Percentiles rank a stretch among this genome's conserved stretches.
Evolutionary conservation across 371 early-diverging fungal genomes (phyloP).

Genomic region (Mortierella sp.): DNA sequence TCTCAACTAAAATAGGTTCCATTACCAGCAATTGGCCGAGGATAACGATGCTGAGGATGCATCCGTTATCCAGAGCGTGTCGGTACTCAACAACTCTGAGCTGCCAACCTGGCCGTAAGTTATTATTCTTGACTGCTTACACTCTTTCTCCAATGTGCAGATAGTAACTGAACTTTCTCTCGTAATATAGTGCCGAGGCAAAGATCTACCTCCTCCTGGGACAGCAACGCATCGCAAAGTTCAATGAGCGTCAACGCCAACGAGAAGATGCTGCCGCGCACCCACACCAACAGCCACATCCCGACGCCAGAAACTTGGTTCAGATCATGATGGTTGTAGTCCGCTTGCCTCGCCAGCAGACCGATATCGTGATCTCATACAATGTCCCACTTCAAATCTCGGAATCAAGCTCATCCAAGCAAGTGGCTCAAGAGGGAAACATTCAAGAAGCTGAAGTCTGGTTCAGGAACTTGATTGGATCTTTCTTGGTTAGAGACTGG

Average conservation of each 20-base stretch:
- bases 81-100: constrained; percentile 45
- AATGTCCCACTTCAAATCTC: constrained; percentile 72
- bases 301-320: constrained; percentile 69
- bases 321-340: constrained; percentile 77
- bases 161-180: background rate
- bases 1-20: constrained; percentile 63
- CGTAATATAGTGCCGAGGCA: constrained; percentile 31
- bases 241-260: constrained; percentile 64
- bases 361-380: constrained; percentile 81
- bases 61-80: constrained; percentile 53
- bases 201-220: constrained; percentile 63
- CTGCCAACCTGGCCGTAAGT: constrained; percentile 71
- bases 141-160: background rate
- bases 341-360: constrained; percentile 69
- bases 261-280: background rate
- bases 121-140: background rate
- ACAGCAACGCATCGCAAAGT: constrained; percentile 77
- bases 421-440: constrained; percentile 42
- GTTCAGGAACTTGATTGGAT: constrained; percentile 60
- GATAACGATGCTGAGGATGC: constrained; percentile 78
- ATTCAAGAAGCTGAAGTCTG: constrained; percentile 61
- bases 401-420: constrained; percentile 58
- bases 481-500: constrained; percentile 70
- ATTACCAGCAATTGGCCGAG: constrained; percentile 83
- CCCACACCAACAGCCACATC: background rate